Evolutionary conservation across 2,329 filamentous ascomycete genomes (phyloP).

Genomic region (Fusarium sp.): DNA sequence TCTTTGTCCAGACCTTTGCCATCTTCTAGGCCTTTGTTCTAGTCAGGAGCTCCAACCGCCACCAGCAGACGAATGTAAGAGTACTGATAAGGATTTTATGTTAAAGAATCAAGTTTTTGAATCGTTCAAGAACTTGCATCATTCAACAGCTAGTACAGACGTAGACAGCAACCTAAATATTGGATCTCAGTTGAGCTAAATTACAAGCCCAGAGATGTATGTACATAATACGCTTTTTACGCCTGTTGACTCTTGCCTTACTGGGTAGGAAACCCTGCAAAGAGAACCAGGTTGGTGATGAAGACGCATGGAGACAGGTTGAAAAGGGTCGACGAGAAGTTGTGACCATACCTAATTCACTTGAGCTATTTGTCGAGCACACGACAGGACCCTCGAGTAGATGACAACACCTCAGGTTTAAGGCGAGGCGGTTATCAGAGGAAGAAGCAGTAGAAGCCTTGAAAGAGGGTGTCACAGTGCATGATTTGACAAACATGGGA

Average conservation of each 20-base stretch:
- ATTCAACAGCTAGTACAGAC: not conserved
- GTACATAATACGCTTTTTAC: not conserved
- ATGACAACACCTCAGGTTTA: slow-evolving; percentile 10
- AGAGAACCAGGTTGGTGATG: not conserved
- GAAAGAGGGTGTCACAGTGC: not conserved
- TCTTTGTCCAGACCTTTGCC: too few species aligned
- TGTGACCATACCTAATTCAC: not conserved
- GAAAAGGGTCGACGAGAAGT: not conserved
- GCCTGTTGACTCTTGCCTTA: not conserved
- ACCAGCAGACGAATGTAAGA: not conserved
- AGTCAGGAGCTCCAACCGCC: too few species aligned
- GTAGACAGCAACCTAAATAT: not conserved
- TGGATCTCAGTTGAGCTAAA: not conserved
- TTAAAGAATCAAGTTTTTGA: not conserved
- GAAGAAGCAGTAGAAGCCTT: not conserved
- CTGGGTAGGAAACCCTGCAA: not conserved
- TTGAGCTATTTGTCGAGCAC: slow-evolving; percentile 28
- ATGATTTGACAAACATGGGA: slow-evolving; percentile 8
- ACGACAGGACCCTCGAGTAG: slow-evolving; percentile 3
- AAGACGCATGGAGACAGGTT: slow-evolving; percentile 6
- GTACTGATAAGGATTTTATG: not conserved
- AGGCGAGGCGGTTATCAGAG: slow-evolving; percentile 4
- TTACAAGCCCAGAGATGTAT: not conserved
- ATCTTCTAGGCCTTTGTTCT: too few species aligned
- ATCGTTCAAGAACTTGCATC: not conserved